Conservation (phyloP, 2,329 filamentous ascomycete species). For the Penicillium occitanis region DNA sequence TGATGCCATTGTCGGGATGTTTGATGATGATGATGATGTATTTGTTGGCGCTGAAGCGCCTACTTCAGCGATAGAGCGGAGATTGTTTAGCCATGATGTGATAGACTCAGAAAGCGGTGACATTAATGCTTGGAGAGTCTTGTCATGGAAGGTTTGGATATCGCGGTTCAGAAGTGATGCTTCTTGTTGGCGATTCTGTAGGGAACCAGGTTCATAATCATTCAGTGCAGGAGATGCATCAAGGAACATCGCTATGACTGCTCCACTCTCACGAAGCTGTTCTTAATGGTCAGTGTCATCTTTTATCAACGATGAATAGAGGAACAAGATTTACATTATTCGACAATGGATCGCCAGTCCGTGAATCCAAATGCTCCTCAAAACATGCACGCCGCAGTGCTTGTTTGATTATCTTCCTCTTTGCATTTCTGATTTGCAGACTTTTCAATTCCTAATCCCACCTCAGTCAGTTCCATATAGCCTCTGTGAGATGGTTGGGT, state of each 20-base stretch:
- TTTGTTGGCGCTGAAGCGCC: slow-evolving; percentile 16
- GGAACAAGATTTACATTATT: not conserved
- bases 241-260: slow-evolving; percentile 41
- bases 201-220: slow-evolving; percentile 2
- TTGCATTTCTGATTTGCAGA: slow-evolving; percentile 34
- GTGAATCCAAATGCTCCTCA: not conserved
- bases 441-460: slow-evolving; percentile 35
- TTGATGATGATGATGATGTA: slow-evolving; percentile 21
- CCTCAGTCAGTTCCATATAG: not conserved
- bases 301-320: not conserved
- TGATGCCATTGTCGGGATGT: slow-evolving; percentile 13
- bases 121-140: slow-evolving; percentile 30
- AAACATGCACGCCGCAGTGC: slow-evolving; percentile 30
- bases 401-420: slow-evolving; percentile 36
- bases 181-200: not conserved
- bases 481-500: not conserved
- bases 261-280: slow-evolving; percentile 38
- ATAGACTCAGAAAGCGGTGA: slow-evolving; percentile 29
- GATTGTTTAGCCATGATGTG: slow-evolving; percentile 28
- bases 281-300: slow-evolving; percentile 22
- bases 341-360: not conserved
- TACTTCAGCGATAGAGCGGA: slow-evolving; percentile 31
- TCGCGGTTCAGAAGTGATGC: slow-evolving; percentile 36
- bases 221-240: slow-evolving; percentile 29
- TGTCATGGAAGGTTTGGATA: slow-evolving; percentile 37